Evolutionary conservation across 805 yeast species (phyloP).

Genomic region (Starmerella powellii): DNA sequence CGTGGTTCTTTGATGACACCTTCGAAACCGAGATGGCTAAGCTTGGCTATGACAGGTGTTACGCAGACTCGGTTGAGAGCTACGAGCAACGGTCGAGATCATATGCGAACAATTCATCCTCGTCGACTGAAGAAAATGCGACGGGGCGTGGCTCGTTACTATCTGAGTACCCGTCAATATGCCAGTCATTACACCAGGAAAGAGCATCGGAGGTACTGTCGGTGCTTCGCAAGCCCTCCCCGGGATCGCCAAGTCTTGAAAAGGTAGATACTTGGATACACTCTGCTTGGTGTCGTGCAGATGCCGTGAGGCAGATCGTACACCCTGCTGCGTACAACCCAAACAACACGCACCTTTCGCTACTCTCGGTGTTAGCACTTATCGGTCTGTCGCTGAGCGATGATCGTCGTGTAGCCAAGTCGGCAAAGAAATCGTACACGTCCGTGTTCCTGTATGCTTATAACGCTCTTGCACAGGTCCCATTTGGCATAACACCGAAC

Average conservation of each 20-base stretch:
- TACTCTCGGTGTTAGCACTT: conserved; percentile 24
- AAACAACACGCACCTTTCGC: conserved; percentile 20
- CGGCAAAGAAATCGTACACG: conserved; percentile 20
- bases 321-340: conserved; percentile 27
- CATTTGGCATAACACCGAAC: conserved; percentile 5
- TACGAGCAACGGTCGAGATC: conserved; percentile 12
- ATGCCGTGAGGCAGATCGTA: conserved; percentile 20
- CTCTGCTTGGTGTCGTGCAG: conserved; percentile 23
- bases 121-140: too few relatives aligned
- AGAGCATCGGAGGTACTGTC: conserved; percentile 5
- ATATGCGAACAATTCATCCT: background rate
- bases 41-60: conserved; percentile 24
- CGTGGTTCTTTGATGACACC: conserved; percentile 26
- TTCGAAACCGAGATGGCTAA: conserved; percentile 19
- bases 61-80: conserved; percentile 11
- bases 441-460: conserved; percentile 21
- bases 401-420: conserved; percentile 9
- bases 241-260: background rate
- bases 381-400: conserved; percentile 26
- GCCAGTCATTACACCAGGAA: conserved; percentile 2
- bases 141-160: too few relatives aligned
- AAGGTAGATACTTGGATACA: conserved; percentile 5
- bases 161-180: background rate
- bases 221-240: conserved; percentile 1
- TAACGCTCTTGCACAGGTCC: conserved; percentile 15